Base-by-base conservation (phyloP, 1,139 yeast genomes). In the Blastobotrys apis region DNA sequence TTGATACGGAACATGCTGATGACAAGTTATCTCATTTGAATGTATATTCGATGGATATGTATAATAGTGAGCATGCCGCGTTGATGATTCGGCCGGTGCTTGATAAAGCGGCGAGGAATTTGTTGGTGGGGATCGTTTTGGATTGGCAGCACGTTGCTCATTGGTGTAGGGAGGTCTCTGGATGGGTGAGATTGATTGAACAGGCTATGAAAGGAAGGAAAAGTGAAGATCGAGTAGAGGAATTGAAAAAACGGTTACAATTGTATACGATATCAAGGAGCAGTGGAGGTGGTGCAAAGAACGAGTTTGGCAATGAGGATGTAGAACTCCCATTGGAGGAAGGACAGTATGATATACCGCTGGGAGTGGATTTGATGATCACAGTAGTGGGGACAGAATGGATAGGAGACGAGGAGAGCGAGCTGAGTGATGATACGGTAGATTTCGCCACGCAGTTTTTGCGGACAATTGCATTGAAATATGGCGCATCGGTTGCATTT, bases 401-500 rank as follows among this genome's bases (percentile, higher is more conserved):
- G 35, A 38, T 47, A 13, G 23, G 33, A 3, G 47, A 44, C 12
- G 39, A 43, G 27, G 44, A 44, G 10, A 41, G 43, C 5, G 26
- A 37, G 19, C 36, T 48, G 23, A 45, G 55, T 3, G 64, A 63
- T 36, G 62, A 59, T 15, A 47, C 50, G 1, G 42, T 72, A 25
- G 80, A 75, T 45, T 67, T 57, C 43, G 55, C 71, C 2, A 87
- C 83, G 55, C 84, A 81, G 53, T 55, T 69, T 36, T 52, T 80
- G 25, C 68, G 94, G 32, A 62, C 72, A 8, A 49, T 79, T 0
- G 67, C 77, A 10, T 56, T 78, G 40, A 65, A 69, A 30, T 75
- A 74, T 53, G 74, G 65, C 4, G 65, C 61, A 1, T 58, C 64
- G 4, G 45, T 61, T 3, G 53, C 59, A 1, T 55, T 55, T 27